Conservation (phyloP, 2,329 filamentous ascomycete species). For the Fusarium solani-melongenae region DNA sequence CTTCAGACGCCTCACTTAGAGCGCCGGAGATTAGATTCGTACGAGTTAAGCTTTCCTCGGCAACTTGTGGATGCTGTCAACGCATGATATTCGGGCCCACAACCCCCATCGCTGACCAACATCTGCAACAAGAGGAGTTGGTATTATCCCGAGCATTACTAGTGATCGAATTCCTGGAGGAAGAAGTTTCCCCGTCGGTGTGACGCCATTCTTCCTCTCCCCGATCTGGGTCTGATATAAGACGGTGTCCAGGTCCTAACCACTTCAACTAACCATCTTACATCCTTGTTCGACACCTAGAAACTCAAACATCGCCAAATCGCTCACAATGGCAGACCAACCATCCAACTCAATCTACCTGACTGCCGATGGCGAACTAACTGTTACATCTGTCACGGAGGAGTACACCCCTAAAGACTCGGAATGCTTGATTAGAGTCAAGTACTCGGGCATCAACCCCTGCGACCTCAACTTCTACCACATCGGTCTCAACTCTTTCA, state of each 20-base stretch:
- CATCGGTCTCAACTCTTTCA: neutral
- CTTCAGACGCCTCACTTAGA: too few relatives aligned
- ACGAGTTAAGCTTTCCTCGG: too few relatives aligned
- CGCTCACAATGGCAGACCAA: neutral
- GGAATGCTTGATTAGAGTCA: neutral
- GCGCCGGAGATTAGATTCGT: too few relatives aligned
- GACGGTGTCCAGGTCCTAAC: too few relatives aligned
- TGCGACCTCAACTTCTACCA: neutral
- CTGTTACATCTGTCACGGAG: neutral
- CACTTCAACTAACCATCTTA: too few relatives aligned
- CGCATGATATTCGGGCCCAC: too few relatives aligned
- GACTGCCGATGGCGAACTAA: neutral
- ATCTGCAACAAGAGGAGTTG: neutral
- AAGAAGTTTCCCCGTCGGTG: neutral
- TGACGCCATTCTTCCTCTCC: rapidly evolving
- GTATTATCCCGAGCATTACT: neutral
- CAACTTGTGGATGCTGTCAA: too few relatives aligned
- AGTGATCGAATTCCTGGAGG: neutral
- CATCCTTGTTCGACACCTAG: too few relatives aligned
- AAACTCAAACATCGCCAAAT: neutral
- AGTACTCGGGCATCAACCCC: neutral
- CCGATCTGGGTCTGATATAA: neutral
- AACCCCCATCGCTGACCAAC: neutral
- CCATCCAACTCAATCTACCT: neutral
- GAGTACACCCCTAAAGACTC: neutral